Base-by-base conservation (phyloP, 371 early-diverging fungal genomes). In the Mortierella sp. region DNA sequence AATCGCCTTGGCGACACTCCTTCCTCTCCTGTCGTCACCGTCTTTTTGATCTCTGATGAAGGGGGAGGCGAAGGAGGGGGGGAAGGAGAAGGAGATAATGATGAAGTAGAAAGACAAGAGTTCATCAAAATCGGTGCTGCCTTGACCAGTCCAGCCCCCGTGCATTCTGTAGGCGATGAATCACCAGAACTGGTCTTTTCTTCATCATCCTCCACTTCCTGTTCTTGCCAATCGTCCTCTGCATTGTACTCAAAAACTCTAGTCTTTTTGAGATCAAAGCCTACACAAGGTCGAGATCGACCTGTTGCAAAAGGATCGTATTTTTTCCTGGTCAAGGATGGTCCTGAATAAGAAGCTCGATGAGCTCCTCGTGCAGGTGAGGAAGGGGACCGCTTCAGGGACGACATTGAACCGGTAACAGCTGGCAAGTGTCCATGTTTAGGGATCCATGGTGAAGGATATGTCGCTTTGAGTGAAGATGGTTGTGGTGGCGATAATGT, bases 181-280 rank as follows among this genome's bases (percentile, higher is more conserved):
- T 3, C 37, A 3, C 9, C 37, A 5, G 37, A 37, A 37, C 37
- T 37, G 5, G 37, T 5, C 37, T 37, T 37, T 37, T 53, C 53
- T 5, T 53, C 53, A 7, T 53, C 53, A 7, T 53, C 53, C 4
- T 53, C 53, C 23, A 21, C 53, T 12, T 53, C 57, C 7, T 57
- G 18, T 60, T n/a, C 37, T 57, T 57, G 16, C 56, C 46, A 69
- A 15, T 66, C 75, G 6, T 75, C 62, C 4, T 52, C 58, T 4
- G 60, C 65, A 47, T 76, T 68, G 46, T 67, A 76, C 63, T 76
- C 76, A 64, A 76, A 64, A 14, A 76, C 53, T 57, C 64, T 64
- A 7, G 64, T 76, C 46, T 46, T 53, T 6, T 26, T 47, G 52
- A 76, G 55, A 61, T 76, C 76, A 21, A 76, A 76, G 6, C 52